Evolutionary conservation across 2,329 filamentous ascomycete genomes (phyloP).

Genomic region (Sporothrix pseudoabietina): DNA sequence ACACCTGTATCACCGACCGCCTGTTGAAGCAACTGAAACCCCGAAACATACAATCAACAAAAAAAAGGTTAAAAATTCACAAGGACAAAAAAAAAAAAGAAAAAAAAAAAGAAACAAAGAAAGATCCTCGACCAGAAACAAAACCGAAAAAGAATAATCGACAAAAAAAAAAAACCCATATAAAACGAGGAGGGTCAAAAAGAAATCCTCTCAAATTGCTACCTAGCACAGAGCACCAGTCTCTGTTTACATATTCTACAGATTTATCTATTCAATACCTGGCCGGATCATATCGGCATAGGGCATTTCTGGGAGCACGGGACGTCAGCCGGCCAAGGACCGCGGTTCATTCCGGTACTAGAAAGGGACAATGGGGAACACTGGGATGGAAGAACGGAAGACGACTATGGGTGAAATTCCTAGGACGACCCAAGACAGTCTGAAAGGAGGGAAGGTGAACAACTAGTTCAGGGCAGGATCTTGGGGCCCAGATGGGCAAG

Average conservation of each 20-base stretch:
- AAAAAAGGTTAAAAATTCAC: conserved; percentile 5
- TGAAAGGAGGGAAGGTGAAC: not conserved
- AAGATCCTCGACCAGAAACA: not conserved
- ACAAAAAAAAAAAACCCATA: not conserved
- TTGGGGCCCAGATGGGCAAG: not conserved
- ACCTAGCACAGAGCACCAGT: not conserved
- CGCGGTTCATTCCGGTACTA: not conserved
- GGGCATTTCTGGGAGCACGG: not conserved
- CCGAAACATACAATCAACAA: not conserved
- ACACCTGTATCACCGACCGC: not conserved
- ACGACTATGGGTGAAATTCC: not conserved
- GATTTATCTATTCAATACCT: not conserved
- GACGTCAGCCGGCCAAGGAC: not conserved
- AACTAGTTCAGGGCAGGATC: not conserved
- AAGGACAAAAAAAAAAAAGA: not conserved
- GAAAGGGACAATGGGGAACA: not conserved
- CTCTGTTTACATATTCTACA: not conserved
- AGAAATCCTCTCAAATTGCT: not conserved
- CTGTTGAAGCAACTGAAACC: not conserved
- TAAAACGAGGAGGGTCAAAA: not conserved
- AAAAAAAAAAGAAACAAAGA: not conserved
- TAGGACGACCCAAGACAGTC: not conserved
- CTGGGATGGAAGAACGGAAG: not conserved
- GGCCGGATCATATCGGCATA: not conserved
- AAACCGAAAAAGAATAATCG: not conserved